These are phyloP conservation scores for Phylloporus rhodoxanthus DNA, from an alignment of 768 basidiomycete species.

Conservation along the genomic window DNA sequence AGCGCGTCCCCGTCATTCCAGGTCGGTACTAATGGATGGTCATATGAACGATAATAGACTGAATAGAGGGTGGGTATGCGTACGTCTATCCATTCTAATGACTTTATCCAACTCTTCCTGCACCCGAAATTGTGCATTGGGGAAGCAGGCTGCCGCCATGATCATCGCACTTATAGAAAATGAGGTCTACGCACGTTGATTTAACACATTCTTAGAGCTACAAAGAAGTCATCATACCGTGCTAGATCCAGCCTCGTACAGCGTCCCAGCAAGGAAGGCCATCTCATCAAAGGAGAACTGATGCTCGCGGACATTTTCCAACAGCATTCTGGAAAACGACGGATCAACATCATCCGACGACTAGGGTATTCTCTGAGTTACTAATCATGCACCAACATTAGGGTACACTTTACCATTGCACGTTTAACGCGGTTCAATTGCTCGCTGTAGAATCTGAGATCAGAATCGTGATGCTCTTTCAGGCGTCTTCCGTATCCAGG, in stretches of 20 bases:
- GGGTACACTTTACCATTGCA: conserved; percentile 34
- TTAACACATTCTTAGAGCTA: neutral
- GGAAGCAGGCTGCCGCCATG: conserved; percentile 51
- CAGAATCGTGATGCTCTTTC: conserved; percentile 44
- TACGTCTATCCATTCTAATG: conserved; percentile 36
- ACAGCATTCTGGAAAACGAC: conserved; percentile 50
- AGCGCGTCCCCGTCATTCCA: conserved; percentile 32
- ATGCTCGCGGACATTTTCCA: conserved; percentile 44
- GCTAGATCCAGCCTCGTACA: conserved; percentile 59
- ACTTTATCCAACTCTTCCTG: conserved; percentile 52
- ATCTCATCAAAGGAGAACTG: conserved; percentile 48
- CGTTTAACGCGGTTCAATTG: conserved; percentile 41
- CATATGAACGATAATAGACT: neutral
- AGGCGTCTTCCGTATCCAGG: conserved; percentile 57
- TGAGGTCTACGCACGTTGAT: neutral
- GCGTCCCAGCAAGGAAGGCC: conserved; percentile 51
- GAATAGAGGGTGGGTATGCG: neutral
- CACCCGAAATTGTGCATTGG: conserved; percentile 42
- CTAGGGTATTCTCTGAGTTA: neutral
- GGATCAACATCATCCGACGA: conserved; percentile 3
- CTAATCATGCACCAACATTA: fast-evolving
- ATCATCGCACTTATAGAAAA: conserved; percentile 34
- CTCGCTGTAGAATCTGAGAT: conserved; percentile 45
- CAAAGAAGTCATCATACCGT: conserved; percentile 29
- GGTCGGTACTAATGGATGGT: conserved; percentile 28